Conservation (phyloP, 2,329 filamentous ascomycete genomes). For the Fonsecaea monophora region DNA sequence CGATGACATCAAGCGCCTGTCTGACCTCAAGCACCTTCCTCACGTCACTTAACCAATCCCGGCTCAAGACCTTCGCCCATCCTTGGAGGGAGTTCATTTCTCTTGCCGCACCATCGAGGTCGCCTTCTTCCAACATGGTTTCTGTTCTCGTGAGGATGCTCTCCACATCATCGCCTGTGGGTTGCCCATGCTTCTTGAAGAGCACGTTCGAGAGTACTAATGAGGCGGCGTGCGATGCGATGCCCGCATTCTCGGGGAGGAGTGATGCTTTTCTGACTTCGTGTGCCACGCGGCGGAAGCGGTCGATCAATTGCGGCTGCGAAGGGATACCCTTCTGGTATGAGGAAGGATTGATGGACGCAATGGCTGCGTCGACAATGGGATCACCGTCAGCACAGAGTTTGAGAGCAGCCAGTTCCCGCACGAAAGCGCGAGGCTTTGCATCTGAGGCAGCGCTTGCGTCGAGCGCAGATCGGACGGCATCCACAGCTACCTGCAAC, state of each 20-base stretch:
- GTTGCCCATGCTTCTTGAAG: conserved; percentile 91
- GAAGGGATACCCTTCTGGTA: conserved; percentile 92
- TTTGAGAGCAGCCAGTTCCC: conserved; percentile 91
- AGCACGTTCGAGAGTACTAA: conserved; percentile 89
- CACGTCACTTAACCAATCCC: conserved; percentile 91
- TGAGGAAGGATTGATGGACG: conserved; percentile 90
- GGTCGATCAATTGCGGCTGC: conserved; percentile 84
- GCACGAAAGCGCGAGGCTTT: conserved; percentile 79
- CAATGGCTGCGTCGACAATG: conserved; percentile 90
- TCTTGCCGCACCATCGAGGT: conserved; percentile 86
- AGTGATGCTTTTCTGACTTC: conserved; percentile 95
- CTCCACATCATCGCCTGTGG: conserved; percentile 87
- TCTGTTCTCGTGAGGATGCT: conserved; percentile 90
- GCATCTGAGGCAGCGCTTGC: conserved; percentile 63
- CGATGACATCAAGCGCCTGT: conserved; percentile 94
- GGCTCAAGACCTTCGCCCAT: conserved; percentile 93
- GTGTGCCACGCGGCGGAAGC: conserved; percentile 88
- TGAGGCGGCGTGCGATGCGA: conserved; percentile 91
- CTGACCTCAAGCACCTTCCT: conserved; percentile 92
- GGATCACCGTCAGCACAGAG: conserved; percentile 84
- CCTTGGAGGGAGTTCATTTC: conserved; percentile 94
- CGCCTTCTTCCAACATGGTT: conserved; percentile 87
- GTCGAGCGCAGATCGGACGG: conserved; percentile 82
- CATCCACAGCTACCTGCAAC: conserved; percentile 93
- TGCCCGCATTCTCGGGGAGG: conserved; percentile 89